A percentile compares a stretch with the other conserved stretches of the same genome.
These are phyloP conservation scores for Mariannaea elegans DNA, from an alignment of 2,329 filamentous ascomycete genomes.

Conservation along the genomic window DNA sequence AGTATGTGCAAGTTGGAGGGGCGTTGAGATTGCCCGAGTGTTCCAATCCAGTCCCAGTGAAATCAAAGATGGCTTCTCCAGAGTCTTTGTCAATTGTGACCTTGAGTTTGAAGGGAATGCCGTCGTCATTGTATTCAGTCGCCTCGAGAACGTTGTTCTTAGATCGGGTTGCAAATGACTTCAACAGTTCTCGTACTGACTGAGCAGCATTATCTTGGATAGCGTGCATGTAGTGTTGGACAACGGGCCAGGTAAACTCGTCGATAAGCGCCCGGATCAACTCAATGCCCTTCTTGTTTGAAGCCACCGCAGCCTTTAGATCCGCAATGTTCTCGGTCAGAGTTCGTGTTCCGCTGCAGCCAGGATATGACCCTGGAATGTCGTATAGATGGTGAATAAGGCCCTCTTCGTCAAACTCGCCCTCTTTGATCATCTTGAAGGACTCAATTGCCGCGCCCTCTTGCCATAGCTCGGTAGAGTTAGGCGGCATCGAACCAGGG, in stretches of 20 bases:
- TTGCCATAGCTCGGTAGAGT: constrained; percentile 67
- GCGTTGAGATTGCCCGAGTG: constrained; percentile 44
- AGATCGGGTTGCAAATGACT: constrained; percentile 74
- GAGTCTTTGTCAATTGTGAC: constrained; percentile 78
- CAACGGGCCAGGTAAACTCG: constrained; percentile 80
- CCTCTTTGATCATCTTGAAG: constrained; percentile 41
- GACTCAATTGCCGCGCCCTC: constrained; percentile 66
- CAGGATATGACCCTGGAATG: constrained; percentile 31
- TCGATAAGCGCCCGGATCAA: constrained; percentile 78
- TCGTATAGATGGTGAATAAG: constrained; percentile 66
- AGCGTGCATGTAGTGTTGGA: constrained; percentile 84
- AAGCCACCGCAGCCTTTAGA: constrained; percentile 85
- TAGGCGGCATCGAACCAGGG: constrained; percentile 78
- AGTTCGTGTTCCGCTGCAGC: constrained; percentile 69
- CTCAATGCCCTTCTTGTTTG: constrained; percentile 85
- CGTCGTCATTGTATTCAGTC: constrained; percentile 87
- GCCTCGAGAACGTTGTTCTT: constrained; percentile 76
- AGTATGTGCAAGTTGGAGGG: constrained; percentile 42
- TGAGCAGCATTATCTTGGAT: constrained; percentile 85
- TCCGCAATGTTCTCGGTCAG: constrained; percentile 86
- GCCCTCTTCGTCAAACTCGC: constrained; percentile 54
- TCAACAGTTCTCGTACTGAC: constrained; percentile 78
- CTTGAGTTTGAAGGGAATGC: constrained; percentile 78
- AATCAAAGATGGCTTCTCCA: constrained; percentile 76
- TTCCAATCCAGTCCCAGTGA: constrained; percentile 42